These are phyloP conservation scores for Solanum pennellii DNA, from an alignment of 257 asterid species.

Conservation along the genomic window DNA sequence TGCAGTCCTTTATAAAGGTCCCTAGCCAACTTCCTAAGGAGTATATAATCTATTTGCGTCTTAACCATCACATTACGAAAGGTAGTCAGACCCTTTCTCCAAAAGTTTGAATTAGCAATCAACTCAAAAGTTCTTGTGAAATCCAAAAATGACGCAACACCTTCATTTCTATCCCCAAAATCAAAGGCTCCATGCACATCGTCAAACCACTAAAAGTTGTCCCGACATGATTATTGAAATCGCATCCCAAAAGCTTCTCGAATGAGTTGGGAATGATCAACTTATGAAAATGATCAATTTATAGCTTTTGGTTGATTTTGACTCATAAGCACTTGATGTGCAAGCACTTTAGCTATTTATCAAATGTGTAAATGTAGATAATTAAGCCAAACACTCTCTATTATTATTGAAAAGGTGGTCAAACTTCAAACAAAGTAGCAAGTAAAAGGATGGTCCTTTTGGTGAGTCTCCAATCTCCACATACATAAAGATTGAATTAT, in stretches of 20 bases:
- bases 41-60: not conserved
- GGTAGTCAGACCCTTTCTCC: not conserved
- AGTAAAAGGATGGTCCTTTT: not conserved
- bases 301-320: not conserved
- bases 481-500: not conserved
- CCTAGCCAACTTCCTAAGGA: not conserved
- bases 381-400: not conserved
- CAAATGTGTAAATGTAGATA: not conserved
- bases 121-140: not conserved
- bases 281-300: not conserved
- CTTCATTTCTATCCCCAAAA: not conserved
- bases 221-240: not conserved
- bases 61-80: not conserved
- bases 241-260: not conserved
- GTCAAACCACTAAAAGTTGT: not conserved
- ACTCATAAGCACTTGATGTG: not conserved
- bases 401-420: not conserved
- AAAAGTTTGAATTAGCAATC: not conserved
- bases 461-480: not conserved
- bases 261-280: not conserved
- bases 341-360: not conserved
- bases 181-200: not conserved
- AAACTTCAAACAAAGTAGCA: not conserved
- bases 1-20: not conserved
- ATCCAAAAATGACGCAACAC: not conserved